Evolutionary conservation across 139 green algal species (phyloP).

Genomic region (Chlorella sp.): DNA sequence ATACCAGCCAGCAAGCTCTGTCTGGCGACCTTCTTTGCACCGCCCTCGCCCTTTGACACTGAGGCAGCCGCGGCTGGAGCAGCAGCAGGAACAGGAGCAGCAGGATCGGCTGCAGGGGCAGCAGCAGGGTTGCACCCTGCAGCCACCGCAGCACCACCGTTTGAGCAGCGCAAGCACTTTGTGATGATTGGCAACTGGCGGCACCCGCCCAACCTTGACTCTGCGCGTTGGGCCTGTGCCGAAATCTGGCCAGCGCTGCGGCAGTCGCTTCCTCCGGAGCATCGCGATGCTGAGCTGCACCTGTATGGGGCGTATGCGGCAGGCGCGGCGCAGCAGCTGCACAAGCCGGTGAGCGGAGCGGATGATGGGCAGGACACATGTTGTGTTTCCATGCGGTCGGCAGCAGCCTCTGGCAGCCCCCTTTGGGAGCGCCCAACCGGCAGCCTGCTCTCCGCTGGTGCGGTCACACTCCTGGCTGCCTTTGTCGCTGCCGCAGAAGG

Average conservation of each 20-base stretch:
- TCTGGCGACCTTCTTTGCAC: constrained; percentile 59
- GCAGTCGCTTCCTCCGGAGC: constrained; percentile 29
- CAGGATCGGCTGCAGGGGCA: background rate
- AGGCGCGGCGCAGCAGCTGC: constrained; percentile 31
- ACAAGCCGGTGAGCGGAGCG: constrained; percentile 36
- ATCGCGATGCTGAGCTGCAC: constrained; percentile 50
- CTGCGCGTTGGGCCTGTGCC: constrained; percentile 49
- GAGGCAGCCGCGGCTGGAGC: background rate
- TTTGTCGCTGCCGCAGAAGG: constrained; percentile 25
- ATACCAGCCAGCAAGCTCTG: constrained; percentile 52
- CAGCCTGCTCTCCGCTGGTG: background rate
- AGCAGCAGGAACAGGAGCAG: background rate
- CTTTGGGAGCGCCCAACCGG: background rate
- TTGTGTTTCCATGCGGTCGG: background rate
- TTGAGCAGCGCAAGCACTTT: constrained; percentile 53
- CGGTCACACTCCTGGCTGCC: background rate
- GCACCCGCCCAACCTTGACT: constrained; percentile 71
- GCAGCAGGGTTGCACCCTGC: background rate
- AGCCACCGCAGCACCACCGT: background rate
- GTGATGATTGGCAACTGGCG: constrained; percentile 70
- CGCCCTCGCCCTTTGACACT: background rate
- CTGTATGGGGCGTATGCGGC: constrained; percentile 62
- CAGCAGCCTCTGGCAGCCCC: no score
- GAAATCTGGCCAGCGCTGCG: constrained; percentile 61
- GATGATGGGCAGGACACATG: background rate